Conservation (phyloP, 805 yeast genomes). For the Suhomyces kilbournensis region DNA sequence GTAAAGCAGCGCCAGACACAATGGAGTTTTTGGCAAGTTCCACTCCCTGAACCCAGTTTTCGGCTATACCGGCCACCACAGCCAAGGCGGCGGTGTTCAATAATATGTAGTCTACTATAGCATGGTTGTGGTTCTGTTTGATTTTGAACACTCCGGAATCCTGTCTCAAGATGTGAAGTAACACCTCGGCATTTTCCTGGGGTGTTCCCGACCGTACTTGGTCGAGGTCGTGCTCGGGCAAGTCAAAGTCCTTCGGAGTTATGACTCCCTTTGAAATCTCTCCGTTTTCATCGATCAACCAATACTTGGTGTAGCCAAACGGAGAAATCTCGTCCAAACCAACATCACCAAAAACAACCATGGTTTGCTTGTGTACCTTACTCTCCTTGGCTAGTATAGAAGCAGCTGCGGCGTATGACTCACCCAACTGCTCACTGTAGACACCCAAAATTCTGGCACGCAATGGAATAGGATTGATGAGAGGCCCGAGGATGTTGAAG, state of each 20-base stretch:
- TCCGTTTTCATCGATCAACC: constrained; percentile 58
- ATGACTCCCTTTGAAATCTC: constrained; percentile 43
- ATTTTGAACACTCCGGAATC: constrained; percentile 47
- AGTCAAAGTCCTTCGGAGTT: constrained; percentile 77
- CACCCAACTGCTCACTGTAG: constrained; percentile 73
- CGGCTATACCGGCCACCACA: constrained; percentile 66
- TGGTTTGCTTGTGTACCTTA: constrained; percentile 51
- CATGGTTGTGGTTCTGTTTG: constrained; percentile 38
- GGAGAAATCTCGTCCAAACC: constrained; percentile 96
- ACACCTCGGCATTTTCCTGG: constrained; percentile 66
- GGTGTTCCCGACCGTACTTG: constrained; percentile 85
- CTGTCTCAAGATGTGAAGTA: constrained; percentile 45
- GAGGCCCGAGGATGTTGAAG: constrained; percentile 91
- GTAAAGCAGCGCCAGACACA: constrained; percentile 60
- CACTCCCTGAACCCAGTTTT: constrained; percentile 76
- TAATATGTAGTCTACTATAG: constrained; percentile 85
- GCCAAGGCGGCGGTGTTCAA: constrained; percentile 87
- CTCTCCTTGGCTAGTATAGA: constrained; percentile 52
- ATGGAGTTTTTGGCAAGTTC: constrained; percentile 68
- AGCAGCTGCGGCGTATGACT: constrained; percentile 80
- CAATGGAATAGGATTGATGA: constrained; percentile 84
- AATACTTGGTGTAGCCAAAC: constrained; percentile 72
- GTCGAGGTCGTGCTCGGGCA: constrained; percentile 65
- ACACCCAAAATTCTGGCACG: constrained; percentile 87
- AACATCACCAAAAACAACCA: constrained; percentile 90